These are phyloP conservation scores for Musa troglodytarum DNA, from an alignment of 176 grass and related monocot genomes.

Conservation along the genomic window DNA sequence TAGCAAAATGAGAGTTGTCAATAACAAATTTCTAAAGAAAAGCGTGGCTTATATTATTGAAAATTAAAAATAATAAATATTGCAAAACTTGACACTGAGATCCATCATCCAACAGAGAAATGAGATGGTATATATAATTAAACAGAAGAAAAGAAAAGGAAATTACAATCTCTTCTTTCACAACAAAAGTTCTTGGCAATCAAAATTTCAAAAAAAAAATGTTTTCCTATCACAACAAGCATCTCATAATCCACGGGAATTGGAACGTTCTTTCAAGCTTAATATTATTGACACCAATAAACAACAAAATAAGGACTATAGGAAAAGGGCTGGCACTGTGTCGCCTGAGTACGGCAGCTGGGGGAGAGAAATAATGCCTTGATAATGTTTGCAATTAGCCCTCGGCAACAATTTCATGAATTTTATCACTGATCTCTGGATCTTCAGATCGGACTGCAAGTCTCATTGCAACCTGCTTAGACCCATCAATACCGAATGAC, in stretches of 20 bases:
- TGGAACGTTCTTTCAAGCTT: too few species aligned
- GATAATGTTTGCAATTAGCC: conserved; percentile 30
- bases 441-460: conserved; percentile 87
- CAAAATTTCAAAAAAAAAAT: neutral
- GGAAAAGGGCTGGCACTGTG: neutral
- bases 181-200: neutral
- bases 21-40: too few species aligned
- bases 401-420: conserved; percentile 90
- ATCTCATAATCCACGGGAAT: too few species aligned
- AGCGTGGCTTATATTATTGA: too few species aligned
- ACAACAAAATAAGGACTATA: neutral
- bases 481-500: conserved; percentile 75
- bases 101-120: too few species aligned
- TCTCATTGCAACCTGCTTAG: conserved; percentile 98
- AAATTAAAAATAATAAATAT: too few species aligned
- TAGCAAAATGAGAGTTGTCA: too few species aligned
- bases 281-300: neutral
- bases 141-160: too few species aligned
- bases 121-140: too few species aligned
- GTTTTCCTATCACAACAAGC: neutral
- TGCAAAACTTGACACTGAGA: too few species aligned
- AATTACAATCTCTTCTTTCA: neutral
- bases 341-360: too few species aligned
- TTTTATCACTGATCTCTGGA: conserved; percentile 68
- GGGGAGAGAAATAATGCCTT: too few species aligned